Evolutionary conservation across 2,329 filamentous ascomycete genomes (phyloP).

Genomic region (Calonectria pseudoreteaudii): DNA sequence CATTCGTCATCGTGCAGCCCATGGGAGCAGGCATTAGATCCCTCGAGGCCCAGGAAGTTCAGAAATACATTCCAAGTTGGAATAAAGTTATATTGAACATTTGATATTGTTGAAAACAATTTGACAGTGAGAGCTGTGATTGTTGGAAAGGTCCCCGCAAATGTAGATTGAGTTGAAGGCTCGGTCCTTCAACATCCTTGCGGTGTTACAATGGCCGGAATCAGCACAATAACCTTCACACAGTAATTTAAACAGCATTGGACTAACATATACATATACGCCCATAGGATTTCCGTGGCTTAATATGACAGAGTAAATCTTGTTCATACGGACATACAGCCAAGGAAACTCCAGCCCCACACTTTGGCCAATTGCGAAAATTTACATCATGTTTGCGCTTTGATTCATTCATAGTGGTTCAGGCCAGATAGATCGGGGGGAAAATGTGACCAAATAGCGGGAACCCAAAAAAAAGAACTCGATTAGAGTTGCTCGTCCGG

Average conservation of each 20-base stretch:
- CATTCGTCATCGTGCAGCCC: neutral
- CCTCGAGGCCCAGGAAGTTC: neutral
- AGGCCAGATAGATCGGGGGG: neutral
- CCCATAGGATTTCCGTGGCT: neutral
- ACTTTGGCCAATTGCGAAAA: neutral
- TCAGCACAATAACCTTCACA: neutral
- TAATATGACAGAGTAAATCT: neutral
- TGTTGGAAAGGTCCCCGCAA: neutral
- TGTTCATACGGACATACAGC: neutral
- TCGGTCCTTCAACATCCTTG: neutral
- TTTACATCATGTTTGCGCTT: fast-evolving
- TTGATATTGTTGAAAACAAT: neutral
- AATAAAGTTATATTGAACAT: neutral
- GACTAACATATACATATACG: neutral
- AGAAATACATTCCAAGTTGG: neutral
- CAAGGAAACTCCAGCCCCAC: neutral
- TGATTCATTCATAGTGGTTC: neutral
- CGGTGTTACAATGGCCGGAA: neutral
- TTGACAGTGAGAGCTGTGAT: neutral
- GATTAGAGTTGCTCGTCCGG: neutral
- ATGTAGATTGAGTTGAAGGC: neutral
- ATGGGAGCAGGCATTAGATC: neutral
- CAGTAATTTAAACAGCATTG: too few relatives aligned
- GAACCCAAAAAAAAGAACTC: neutral
- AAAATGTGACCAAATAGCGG: neutral